phyloP scores from a whole-genome alignment of 345 rosid species.

The Eucalyptus pumila region DNA sequence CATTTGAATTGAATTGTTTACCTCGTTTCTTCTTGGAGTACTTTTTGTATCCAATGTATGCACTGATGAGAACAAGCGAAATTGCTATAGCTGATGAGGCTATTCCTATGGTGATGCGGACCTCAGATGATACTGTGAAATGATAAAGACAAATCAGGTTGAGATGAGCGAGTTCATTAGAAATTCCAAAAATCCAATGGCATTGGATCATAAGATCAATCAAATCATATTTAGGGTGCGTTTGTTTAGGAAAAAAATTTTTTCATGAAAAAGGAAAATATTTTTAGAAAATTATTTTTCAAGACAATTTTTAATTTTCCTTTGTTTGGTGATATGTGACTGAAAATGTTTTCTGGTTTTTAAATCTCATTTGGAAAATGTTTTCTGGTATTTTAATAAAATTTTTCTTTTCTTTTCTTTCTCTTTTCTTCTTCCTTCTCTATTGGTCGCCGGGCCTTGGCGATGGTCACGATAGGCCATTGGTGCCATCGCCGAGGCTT shows the following conservation, averaged over 20 bases:
- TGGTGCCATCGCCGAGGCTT: too few species aligned
- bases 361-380: too few species aligned
- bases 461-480: too few species aligned
- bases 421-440: too few species aligned
- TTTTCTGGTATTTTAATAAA: too few species aligned
- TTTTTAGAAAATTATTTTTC: too few species aligned
- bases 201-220: background rate
- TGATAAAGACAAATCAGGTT: background rate
- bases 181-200: background rate
- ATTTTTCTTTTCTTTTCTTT: too few species aligned
- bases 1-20: background rate
- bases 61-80: background rate
- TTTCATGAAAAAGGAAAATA: too few species aligned
- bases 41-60: too few species aligned
- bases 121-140: background rate
- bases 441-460: accelerated
- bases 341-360: accelerated
- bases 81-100: background rate
- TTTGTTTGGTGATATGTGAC: too few species aligned
- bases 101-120: background rate
- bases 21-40: slow-evolving; percentile 1
- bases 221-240: background rate
- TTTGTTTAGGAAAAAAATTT: too few species aligned
- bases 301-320: too few species aligned
- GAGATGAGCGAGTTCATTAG: background rate